Percentiles rank a stretch among this genome's conserved stretches.
Conservation (phyloP, 768 basidiomycete genomes). For the Coprinopsis strossmayeri region DNA sequence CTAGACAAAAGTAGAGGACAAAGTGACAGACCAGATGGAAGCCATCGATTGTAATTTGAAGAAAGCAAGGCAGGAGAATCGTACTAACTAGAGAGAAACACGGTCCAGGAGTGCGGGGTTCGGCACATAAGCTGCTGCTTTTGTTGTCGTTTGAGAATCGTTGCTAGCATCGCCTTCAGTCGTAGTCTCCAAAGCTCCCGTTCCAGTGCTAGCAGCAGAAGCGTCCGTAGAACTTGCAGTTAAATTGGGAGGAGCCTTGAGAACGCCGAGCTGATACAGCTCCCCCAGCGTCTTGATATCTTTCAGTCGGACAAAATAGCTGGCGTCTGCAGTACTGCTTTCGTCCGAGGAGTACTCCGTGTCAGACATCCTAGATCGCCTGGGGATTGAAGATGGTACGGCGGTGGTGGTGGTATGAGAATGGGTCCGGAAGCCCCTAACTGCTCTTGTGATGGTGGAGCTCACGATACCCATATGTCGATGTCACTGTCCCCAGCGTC, state of each 20-base stretch:
- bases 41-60: too few species aligned
- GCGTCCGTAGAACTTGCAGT: not conserved
- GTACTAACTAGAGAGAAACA: conserved; percentile 62
- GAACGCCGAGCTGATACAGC: conserved; percentile 37
- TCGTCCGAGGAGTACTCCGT: not conserved
- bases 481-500: too few species aligned
- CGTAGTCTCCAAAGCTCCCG: not conserved
- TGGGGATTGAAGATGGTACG: too few species aligned
- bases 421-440: too few species aligned
- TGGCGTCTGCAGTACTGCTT: not conserved
- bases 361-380: not conserved
- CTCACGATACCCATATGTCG: too few species aligned
- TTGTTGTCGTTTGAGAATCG: not conserved
- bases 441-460: too few species aligned
- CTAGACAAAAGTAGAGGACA: too few species aligned
- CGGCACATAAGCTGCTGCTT: conserved; percentile 20
- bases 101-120: conserved; percentile 39
- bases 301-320: not conserved
- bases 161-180: not conserved
- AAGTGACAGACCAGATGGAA: too few species aligned
- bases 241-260: conserved; percentile 23
- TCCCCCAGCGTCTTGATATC: conserved; percentile 52
- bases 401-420: too few species aligned
- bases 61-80: not conserved
- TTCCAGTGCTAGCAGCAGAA: not conserved